Base-by-base conservation (phyloP, 2,329 filamentous ascomycete genomes). In the Diaporthe citriasiana region DNA sequence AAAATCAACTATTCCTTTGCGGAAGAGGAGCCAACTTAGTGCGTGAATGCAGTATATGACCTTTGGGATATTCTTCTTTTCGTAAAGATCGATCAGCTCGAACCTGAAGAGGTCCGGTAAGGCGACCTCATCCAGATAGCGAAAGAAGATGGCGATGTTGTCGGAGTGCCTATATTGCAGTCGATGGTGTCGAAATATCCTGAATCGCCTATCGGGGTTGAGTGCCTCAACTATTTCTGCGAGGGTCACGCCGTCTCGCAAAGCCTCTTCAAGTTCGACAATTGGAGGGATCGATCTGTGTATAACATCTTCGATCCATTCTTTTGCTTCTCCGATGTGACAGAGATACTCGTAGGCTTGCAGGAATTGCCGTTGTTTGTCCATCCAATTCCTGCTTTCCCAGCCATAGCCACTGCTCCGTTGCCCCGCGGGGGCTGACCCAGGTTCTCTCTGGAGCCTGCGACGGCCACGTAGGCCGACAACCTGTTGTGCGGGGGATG, bases 51-150 rank as follows among this genome's bases (percentile, higher is more conserved):
- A 99, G 85, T 99, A 97, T 76, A 99, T 99, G 81, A 98, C 97
- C 83, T 98, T 99, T 5, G 97, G 97, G 1, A 98, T 97, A 79
- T 99, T 99, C 85, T 99, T 99, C 87, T 98, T 99, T 84, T 99
- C 97, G 85, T 99, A 99, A 17, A 99, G 86, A 83, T 99, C 97
- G 77, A 98, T 97, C 59, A 98, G 88, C 82, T 99, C 97, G 82
- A 99, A 99, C 73, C 96, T 92, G 83, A 99, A 99, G 25, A 99
- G 89, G 79, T 99, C 97, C 1, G 97, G 97, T 4, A 99, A 87
- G 79, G 98, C 94, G 12, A 98, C 92, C 75, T 98, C 94, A 76
- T 96, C 94, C 1, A 99, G 89, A 77, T 97, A 98, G 73, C 94
- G 92, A 85, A 98, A 98, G 85, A 99, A 99, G 65, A 97, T 90